Base-by-base conservation (phyloP, 2,329 filamentous ascomycete species). In the Xylariaceae sp. region DNA sequence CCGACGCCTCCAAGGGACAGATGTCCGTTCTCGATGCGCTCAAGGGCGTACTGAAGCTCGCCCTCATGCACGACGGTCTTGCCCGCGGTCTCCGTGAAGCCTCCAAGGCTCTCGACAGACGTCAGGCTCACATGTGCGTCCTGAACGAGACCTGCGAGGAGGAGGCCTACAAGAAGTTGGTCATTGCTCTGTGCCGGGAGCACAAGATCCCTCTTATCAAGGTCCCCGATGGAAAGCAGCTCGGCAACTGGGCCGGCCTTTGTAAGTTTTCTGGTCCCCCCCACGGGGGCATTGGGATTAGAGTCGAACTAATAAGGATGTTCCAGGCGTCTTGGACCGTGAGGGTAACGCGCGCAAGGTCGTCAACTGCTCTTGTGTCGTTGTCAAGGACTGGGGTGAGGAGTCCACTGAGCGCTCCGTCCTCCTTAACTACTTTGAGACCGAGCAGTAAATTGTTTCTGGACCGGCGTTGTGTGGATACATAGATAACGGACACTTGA, bases 381-480 rank as follows among this genome's bases (percentile, higher is more conserved):
- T 99, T 62, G 94, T 99, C 73, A 92, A 94, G 83, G 91, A 99
- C 79, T 99, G 94, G 94, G 94, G 94, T 85, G 94, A 97, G 86
- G 94, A 99, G 84, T 95, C 89, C 67, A 91, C 95, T 82, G 94
- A 99, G 86, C 91, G 94, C 74, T 90, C 87, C 73, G 91, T 97
- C 79, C 89, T 99, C 75, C 90, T 99, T 78, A 96, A 99, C 88
- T 99, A 99, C 89, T 97, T 99, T 91, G 89, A 96, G 83, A 96
- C 91, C 75, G 83, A 85, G 76, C 83, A 85, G 75, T 86, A 85
- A 79, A 59, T 52, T 62, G 54, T 57, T 52, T 63, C 59, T 19
- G 19, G 64, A 62, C 62, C 60, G 71, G 71, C 70, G 68, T 71
- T 66, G 58, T 51, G 61, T 59, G 60, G 60, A 61, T 57, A 61